Base-by-base conservation (phyloP, 2,329 filamentous ascomycete species). In the Fusarium anthophilum region DNA sequence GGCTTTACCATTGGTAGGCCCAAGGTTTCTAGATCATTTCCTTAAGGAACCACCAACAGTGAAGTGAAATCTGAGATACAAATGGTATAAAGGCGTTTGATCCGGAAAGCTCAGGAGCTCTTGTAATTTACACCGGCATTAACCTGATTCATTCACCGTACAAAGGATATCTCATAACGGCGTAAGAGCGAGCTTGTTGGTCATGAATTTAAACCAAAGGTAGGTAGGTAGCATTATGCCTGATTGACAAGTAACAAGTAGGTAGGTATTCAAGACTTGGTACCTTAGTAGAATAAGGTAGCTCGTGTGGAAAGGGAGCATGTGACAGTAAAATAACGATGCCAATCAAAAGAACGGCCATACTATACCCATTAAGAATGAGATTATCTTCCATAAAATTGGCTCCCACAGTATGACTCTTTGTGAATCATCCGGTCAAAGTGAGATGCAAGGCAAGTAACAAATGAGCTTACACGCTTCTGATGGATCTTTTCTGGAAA, bases 401-500 rank as follows among this genome's bases (percentile, higher is more conserved):
- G 32, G 15, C 20, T 37, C 22, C 24, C 5, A 22, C 20, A 30
- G 17, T 24, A 66, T 74, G 71, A 69, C 67, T 74, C 63, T 50
- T 74, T 57, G 22, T 74, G 72, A 72, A 69, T 74, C 72, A 74
- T 75, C 28, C 63, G 68, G 71, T 32, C 35, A 37, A 17, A 24
- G 47, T 24, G 30, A 37, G 35, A 66, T 47, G 44, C 22, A 55
- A 32, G 37, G 43, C 43, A 18, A 63, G 41, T 30, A 71, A 50
- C 39, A 60, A 69, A 67, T 69, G 24, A 69, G 66, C 71, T 72
- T 69, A 61, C 59, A 55, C 64, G 45, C 47, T 65, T 68, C 57
- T 37, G 24, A 53, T 22, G 32, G 38, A 39, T 41, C 30, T 28
- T 51, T 72, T 74, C 68, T 56, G 24, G 68, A 56, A 72, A 54